These are phyloP conservation scores for Protomyces inundatus DNA, from an alignment of 1,139 yeast species.

Conservation along the genomic window DNA sequence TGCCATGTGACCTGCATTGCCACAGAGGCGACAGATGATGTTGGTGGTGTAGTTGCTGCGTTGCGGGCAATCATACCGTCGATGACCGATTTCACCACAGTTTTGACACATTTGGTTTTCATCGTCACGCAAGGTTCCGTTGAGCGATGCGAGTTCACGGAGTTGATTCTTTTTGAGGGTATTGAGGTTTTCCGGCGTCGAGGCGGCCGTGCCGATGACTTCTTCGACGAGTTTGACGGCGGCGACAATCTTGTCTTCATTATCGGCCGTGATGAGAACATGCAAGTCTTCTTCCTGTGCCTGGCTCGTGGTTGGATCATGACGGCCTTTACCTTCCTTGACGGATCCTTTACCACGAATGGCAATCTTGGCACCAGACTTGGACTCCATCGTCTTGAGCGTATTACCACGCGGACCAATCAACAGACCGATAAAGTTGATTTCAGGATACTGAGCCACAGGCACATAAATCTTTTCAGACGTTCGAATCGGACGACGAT, in stretches of 20 bases:
- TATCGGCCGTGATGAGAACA: constrained; percentile 79
- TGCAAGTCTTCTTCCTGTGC: constrained; percentile 76
- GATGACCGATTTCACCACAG: constrained; percentile 61
- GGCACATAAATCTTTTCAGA: constrained; percentile 83
- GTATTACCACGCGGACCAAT: constrained; percentile 97
- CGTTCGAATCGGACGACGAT: constrained; percentile 64
- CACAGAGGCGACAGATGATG: constrained; percentile 72
- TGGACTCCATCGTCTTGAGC: constrained; percentile 64
- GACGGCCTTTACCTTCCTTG: constrained; percentile 72
- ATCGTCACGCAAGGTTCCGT: constrained; percentile 87
- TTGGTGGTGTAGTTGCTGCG: constrained; percentile 51
- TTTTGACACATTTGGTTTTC: constrained; percentile 60
- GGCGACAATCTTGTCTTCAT: constrained; percentile 66
- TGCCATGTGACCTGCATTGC: constrained; percentile 78
- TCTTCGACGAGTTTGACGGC: constrained; percentile 73
- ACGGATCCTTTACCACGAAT: constrained; percentile 67
- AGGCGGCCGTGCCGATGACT: constrained; percentile 66
- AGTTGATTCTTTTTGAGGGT: constrained; percentile 86
- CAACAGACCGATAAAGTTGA: constrained; percentile 71
- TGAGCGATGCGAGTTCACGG: constrained; percentile 83
- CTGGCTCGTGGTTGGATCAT: constrained; percentile 47
- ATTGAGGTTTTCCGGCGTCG: constrained; percentile 89
- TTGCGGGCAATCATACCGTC: constrained; percentile 57
- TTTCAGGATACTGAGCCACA: constrained; percentile 78
- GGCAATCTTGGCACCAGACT: constrained; percentile 53